These are phyloP conservation scores for Termitomyces heimii DNA, from an alignment of 768 basidiomycete genomes.

Conservation along the genomic window DNA sequence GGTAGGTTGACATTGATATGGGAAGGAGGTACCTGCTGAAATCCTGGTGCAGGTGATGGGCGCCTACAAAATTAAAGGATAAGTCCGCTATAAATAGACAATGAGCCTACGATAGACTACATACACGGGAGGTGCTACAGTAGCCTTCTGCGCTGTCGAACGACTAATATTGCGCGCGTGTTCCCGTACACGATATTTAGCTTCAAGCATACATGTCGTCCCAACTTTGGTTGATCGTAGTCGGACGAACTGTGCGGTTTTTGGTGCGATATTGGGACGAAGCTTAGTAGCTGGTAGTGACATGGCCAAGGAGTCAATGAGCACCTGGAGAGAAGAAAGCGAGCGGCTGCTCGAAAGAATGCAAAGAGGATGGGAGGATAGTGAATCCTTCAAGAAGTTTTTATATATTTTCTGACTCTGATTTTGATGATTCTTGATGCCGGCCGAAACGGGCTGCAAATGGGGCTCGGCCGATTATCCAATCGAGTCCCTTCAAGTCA, in stretches of 20 bases:
- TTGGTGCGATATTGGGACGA: conserved; percentile 32
- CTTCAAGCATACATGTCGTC: conserved; percentile 55
- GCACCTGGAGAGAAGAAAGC: conserved; percentile 1
- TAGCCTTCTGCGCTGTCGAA: conserved; percentile 53
- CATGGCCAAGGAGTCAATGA: conserved; percentile 24
- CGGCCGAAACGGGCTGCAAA: conserved; percentile 6
- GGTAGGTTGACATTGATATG: conserved; percentile 24
- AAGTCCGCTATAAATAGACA: conserved; percentile 3
- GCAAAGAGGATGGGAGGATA: conserved; percentile 5
- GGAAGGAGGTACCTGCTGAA: conserved; percentile 35
- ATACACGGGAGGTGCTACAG: conserved; percentile 58
- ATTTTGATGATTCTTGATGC: background rate
- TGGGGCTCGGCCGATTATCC: conserved; percentile 3
- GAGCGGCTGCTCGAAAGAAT: conserved; percentile 1
- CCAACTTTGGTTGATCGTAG: conserved; percentile 45
- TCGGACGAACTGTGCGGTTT: conserved; percentile 32
- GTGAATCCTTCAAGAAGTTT: conserved; percentile 1
- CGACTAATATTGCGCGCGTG: conserved; percentile 73
- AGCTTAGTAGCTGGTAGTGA: conserved; percentile 35
- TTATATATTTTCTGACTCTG: conserved; percentile 8
- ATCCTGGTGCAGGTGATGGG: conserved; percentile 52
- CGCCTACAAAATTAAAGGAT: conserved; percentile 37
- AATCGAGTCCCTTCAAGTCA: background rate
- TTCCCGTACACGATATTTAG: conserved; percentile 75
- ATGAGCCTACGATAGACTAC: conserved; percentile 1